These are phyloP conservation scores for Nigrospora osmanthi DNA, from an alignment of 2,329 filamentous ascomycete genomes.

Conservation along the genomic window DNA sequence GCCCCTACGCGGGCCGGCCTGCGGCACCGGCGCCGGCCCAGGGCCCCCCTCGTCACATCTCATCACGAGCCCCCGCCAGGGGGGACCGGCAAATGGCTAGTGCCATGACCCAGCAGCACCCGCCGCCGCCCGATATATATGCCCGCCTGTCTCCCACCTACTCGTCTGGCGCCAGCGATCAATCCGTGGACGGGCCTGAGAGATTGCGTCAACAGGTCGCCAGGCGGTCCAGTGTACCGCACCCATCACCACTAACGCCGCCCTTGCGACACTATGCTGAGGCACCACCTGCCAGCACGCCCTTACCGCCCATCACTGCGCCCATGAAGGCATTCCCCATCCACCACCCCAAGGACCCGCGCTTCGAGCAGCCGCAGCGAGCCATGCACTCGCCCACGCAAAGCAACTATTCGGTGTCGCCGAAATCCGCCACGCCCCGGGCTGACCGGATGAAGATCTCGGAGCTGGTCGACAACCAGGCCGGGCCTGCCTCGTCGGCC, in stretches of 20 bases:
- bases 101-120: background rate
- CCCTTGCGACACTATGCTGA: background rate
- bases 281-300: too few species aligned
- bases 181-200: background rate
- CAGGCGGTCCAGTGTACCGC: background rate
- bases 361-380: conserved; percentile 8
- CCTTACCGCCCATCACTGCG: background rate
- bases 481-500: too few species aligned
- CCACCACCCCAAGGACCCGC: too few species aligned
- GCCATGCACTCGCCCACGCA: conserved; percentile 9
- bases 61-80: background rate
- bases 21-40: background rate
- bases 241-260: background rate
- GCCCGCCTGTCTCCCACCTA: background rate
- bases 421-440: conserved; percentile 14
- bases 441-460: conserved; percentile 22
- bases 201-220: background rate
- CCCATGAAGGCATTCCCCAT: too few species aligned
- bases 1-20: background rate
- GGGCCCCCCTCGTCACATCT: background rate
- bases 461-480: conserved; percentile 13
- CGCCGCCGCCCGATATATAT: background rate
- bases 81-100: background rate
- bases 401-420: conserved; percentile 6
- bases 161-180: conserved; percentile 1